A percentile compares a stretch with the other conserved stretches of the same genome.
Conservation (phyloP, 2,329 filamentous ascomycete species). For the Fusarium stilboides region DNA sequence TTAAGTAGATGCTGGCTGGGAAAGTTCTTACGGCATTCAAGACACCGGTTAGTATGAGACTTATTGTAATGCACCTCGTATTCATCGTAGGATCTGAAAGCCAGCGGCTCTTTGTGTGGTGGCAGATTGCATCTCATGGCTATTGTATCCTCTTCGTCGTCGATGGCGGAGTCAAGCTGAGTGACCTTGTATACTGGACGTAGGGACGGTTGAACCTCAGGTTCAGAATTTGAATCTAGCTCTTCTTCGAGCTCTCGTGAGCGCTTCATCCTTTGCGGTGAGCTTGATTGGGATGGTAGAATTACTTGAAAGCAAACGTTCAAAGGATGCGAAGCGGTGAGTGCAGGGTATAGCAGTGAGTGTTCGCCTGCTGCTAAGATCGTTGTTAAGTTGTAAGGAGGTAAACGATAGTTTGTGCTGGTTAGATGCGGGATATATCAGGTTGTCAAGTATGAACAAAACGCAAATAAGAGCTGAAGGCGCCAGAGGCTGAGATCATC, state of each 20-base stretch:
- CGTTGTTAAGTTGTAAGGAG: constrained; percentile 1
- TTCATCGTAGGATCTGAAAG: constrained; percentile 81
- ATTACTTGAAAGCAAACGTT: constrained; percentile 46
- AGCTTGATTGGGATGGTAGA: constrained; percentile 50
- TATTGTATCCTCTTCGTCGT: constrained; percentile 56
- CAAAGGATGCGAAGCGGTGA: constrained; percentile 42
- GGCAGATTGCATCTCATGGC: constrained; percentile 86
- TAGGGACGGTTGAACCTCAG: constrained; percentile 37
- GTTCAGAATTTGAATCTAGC: constrained; percentile 52
- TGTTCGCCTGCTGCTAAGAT: constrained; percentile 1
- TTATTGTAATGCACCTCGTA: constrained; percentile 91
- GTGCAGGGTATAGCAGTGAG: constrained; percentile 30
- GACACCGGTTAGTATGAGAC: constrained; percentile 86
- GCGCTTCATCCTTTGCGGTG: constrained; percentile 70
- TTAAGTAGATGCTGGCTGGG: constrained; percentile 85
- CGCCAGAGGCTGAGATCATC: not conserved
- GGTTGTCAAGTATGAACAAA: not conserved
- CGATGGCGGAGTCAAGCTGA: constrained; percentile 68
- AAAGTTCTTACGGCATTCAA: constrained; percentile 88
- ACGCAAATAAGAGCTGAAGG: not conserved
- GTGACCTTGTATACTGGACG: constrained; percentile 67
- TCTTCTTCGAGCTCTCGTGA: constrained; percentile 72
- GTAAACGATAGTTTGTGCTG: not conserved
- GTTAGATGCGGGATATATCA: not conserved
- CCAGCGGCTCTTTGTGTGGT: constrained; percentile 79